Evolutionary conservation across 768 basidiomycete species (phyloP), one percentile per base, ranked within the genome.

Genomic region (Hirschioporus abietinus): DNA sequence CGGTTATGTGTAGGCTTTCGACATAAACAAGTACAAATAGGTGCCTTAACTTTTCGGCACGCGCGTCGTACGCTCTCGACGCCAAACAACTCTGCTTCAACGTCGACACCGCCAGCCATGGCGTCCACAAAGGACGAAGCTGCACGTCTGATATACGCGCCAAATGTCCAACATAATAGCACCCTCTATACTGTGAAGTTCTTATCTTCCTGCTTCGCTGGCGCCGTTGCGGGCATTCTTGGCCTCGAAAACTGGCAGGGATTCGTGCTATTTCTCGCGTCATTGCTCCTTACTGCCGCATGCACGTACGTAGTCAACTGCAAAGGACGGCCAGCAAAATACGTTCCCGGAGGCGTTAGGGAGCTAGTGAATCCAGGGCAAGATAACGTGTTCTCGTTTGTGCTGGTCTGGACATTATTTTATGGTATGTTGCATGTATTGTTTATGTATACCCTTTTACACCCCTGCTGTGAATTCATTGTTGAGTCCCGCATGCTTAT

Each of bases 391-490:
- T 93, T 94, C 72, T 93, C 93, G 2, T 98, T 96, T 72, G 84
- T 98, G 66, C 84, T 97, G 30, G 89, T 91, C 24, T 98, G 95
- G 95, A 98, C 95, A 36, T 79, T 96, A 65, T 92, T 95, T 75
- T 96, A 92, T 75, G 95, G 92, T 93, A 71, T 67, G 90, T 78
- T 17, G 30, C 25, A 35, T 34, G 35, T 36, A 59, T 65, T 24
- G 10, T 25, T 52, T 42, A 58, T 27, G 64, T 30, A 30, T 30
- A 30, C 30, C 30, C 30, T 30, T 30, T 30, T 30, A 30, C 63
- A 65, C 64, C 27, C 63, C 65, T 68, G 58, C 67, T 65, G 60
- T 59, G 24, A 15, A 30, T 34, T 58, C 64, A 63, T 30, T 42
- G n/a, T 63, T 64, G 63, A 30, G 69, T 35, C 66, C 62, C 18